Conservation (phyloP, 495 filamentous ascomycete species). For the Aspergillus diversus region DNA sequence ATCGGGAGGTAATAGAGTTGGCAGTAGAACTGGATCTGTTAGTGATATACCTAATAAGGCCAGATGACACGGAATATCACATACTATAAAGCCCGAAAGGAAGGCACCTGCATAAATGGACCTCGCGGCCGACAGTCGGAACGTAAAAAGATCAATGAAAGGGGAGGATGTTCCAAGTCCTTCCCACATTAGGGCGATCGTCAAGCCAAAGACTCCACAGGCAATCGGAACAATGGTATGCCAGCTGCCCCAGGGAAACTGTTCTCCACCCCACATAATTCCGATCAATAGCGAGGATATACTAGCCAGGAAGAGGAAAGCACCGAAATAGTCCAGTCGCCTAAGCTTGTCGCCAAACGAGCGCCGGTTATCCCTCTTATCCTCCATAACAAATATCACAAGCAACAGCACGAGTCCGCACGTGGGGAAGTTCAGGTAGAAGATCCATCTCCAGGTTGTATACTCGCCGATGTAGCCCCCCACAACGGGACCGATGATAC, state of each 20-base stretch:
- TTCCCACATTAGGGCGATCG: neutral
- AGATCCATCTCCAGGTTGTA: constrained; percentile 2
- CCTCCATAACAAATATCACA: neutral
- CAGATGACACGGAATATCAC: neutral
- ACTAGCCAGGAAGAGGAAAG: neutral
- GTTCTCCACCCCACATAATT: neutral
- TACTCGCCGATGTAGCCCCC: neutral
- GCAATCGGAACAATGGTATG: neutral
- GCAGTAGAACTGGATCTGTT: neutral
- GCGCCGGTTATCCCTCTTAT: neutral
- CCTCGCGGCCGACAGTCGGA: neutral
- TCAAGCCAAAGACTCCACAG: neutral
- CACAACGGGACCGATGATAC: neutral
- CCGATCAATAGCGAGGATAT: neutral
- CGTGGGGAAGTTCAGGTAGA: neutral
- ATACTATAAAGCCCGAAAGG: neutral
- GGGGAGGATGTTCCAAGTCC: neutral
- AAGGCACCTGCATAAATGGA: neutral
- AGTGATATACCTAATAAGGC: neutral
- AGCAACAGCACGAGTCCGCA: neutral
- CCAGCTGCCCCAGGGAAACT: neutral
- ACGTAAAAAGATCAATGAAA: neutral
- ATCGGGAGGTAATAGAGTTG: neutral
- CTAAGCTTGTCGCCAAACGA: neutral
- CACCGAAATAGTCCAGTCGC: neutral